These are phyloP conservation scores for Papilionanthe hybrid DNA, from an alignment of 116 monocot species.

Conservation along the genomic window DNA sequence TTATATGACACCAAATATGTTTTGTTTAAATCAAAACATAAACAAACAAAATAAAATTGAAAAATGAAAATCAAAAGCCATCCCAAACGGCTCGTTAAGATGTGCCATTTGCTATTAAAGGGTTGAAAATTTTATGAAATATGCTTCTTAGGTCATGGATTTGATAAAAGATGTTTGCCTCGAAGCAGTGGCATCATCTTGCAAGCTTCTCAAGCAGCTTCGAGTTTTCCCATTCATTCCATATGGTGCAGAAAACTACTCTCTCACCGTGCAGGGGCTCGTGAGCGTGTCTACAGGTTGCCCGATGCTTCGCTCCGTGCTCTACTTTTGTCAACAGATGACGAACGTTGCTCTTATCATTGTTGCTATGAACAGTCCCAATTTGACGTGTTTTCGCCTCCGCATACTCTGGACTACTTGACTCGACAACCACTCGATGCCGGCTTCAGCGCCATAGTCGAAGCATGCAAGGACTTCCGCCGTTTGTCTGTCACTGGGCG, in stretches of 20 bases:
- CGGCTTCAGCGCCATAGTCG: slow-evolving; percentile 71
- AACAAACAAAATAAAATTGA: too few species aligned
- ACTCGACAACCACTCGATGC: slow-evolving; percentile 63
- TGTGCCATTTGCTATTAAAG: too few species aligned
- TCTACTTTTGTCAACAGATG: slow-evolving; percentile 92
- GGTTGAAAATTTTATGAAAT: background rate
- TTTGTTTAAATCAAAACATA: too few species aligned
- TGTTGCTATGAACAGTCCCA: slow-evolving; percentile 60
- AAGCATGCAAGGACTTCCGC: slow-evolving; percentile 58
- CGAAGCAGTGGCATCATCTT: slow-evolving; percentile 66
- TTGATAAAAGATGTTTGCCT: slow-evolving; percentile 73
- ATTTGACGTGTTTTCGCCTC: slow-evolving; percentile 68
- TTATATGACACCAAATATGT: too few species aligned
- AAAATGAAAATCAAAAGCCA: too few species aligned
- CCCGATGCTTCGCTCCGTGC: slow-evolving; percentile 62
- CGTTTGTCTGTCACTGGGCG: slow-evolving; percentile 85
- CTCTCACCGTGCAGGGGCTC: slow-evolving; percentile 74
- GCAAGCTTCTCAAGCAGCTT: slow-evolving; percentile 67
- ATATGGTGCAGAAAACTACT: slow-evolving; percentile 36
- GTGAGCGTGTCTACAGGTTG: slow-evolving; percentile 65
- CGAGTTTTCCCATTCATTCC: slow-evolving; percentile 91
- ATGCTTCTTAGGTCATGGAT: slow-evolving; percentile 66
- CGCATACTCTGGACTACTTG: slow-evolving; percentile 56
- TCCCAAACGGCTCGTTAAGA: too few species aligned
- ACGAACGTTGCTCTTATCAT: slow-evolving; percentile 67